Conservation (phyloP, 331 rosid species). For the Quercus phellos region DNA sequence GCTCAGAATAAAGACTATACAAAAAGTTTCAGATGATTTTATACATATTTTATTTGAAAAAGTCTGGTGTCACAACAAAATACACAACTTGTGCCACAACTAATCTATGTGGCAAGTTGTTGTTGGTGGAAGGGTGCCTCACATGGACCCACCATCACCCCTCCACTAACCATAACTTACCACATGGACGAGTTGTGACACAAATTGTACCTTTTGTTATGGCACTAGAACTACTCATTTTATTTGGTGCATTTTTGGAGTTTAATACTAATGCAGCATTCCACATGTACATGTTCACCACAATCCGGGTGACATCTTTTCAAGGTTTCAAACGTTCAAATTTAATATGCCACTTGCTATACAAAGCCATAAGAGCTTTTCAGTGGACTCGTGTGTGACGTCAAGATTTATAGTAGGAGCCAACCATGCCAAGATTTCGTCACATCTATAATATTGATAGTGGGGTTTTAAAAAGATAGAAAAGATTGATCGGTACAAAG, state of each 20-base stretch:
- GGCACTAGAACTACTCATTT: background rate
- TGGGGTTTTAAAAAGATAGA: background rate
- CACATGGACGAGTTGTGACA: too few relatives aligned
- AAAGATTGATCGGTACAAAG: background rate
- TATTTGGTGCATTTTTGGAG: slow-evolving; percentile 32
- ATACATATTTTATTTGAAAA: too few relatives aligned
- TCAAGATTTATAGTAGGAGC: background rate
- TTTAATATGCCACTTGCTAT: background rate
- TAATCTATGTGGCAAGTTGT: too few relatives aligned
- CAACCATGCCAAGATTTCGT: background rate
- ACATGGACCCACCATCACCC: too few relatives aligned
- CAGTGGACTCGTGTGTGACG: background rate
- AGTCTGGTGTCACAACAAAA: too few relatives aligned
- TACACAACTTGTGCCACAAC: too few relatives aligned
- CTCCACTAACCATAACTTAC: too few relatives aligned
- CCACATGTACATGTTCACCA: slow-evolving; percentile 25
- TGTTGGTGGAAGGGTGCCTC: too few relatives aligned
- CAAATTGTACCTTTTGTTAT: too few relatives aligned
- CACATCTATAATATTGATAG: background rate
- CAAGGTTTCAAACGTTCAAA: background rate
- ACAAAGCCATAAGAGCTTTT: slow-evolving; percentile 4
- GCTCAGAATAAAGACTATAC: slow-evolving; percentile 9
- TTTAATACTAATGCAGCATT: slow-evolving; percentile 15
- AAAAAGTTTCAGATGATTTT: slow-evolving; percentile 14
- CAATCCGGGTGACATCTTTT: slow-evolving; percentile 14